A percentile compares a stretch with the other conserved stretches of the same genome.
Evolutionary conservation across 352 stramenopile genomes (phyloP).

Genomic region (Phytopythium chamaehyphon): DNA sequence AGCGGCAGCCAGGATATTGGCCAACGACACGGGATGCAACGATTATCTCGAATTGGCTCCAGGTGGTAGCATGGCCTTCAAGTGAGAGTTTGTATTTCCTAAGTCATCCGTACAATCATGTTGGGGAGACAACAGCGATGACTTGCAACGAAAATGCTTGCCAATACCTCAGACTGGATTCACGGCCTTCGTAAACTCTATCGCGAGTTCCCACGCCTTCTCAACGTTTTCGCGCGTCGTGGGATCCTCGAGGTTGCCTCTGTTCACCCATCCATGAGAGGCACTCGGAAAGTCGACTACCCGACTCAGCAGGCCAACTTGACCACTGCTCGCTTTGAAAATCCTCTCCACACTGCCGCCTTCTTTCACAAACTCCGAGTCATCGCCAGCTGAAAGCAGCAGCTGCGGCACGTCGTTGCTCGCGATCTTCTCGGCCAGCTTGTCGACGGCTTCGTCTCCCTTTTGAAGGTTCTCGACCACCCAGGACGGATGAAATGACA

Average conservation of each 20-base stretch:
- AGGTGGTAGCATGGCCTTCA: no score
- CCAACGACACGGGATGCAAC: no score
- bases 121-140: no score
- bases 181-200: conserved; percentile 16
- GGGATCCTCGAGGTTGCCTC: conserved; percentile 31
- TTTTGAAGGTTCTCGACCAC: conserved; percentile 20
- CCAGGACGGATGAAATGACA: conserved; percentile 36
- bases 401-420: conserved; percentile 21
- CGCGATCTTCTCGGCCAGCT: conserved; percentile 20
- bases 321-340: conserved; percentile 3
- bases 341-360: conserved; percentile 27
- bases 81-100: no score
- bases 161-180: background rate
- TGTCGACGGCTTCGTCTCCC: conserved; percentile 22
- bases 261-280: conserved; percentile 44
- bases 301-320: conserved; percentile 9
- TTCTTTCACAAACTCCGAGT: conserved; percentile 16
- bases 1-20: no score
- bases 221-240: conserved; percentile 14
- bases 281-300: conserved; percentile 30
- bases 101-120: no score
- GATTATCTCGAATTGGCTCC: no score
- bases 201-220: conserved; percentile 22
- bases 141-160: no score
- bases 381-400: conserved; percentile 27